Evolutionary conservation across 2,329 filamentous ascomycete genomes (phyloP).

Genomic region (Allantophomopsis cytisporea): DNA sequence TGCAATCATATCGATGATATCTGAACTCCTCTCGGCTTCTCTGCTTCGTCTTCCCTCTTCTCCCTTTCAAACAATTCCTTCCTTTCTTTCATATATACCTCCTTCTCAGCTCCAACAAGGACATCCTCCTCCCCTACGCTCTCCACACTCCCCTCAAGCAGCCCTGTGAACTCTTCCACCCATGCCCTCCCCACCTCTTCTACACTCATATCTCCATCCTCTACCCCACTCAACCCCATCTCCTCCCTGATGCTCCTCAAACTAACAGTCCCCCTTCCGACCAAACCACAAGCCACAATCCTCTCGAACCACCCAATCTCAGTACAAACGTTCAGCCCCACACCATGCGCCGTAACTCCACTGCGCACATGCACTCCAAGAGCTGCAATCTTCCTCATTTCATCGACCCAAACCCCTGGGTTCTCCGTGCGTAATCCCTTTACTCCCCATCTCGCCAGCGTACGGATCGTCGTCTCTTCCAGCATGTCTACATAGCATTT

Average conservation of each 20-base stretch:
- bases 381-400: constrained; percentile 62
- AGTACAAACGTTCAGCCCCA: constrained; percentile 65
- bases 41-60: no score
- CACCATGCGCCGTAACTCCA: constrained; percentile 71
- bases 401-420: constrained; percentile 68
- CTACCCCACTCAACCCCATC: constrained; percentile 1
- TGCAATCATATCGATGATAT: no score
- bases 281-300: constrained; percentile 83
- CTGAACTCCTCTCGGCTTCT: no score
- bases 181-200: constrained; percentile 6
- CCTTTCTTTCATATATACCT: constrained; percentile 1
- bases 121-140: constrained; percentile 4
- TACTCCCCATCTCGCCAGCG: constrained; percentile 48
- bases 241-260: constrained; percentile 23
- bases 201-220: constrained; percentile 1
- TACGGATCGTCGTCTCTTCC: constrained; percentile 60
- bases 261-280: constrained; percentile 68
- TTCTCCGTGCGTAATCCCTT: constrained; percentile 52
- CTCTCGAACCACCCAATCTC: constrained; percentile 51
- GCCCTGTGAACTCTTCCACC: constrained; percentile 8
- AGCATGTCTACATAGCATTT: constrained; percentile 66
- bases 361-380: constrained; percentile 83
- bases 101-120: constrained; percentile 3
- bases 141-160: constrained; percentile 5
- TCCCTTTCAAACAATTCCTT: no score